Percentiles rank a stretch among this genome's conserved stretches.
These are phyloP conservation scores for Boletus sp. DNA, from an alignment of 768 basidiomycete genomes.

Conservation along the genomic window DNA sequence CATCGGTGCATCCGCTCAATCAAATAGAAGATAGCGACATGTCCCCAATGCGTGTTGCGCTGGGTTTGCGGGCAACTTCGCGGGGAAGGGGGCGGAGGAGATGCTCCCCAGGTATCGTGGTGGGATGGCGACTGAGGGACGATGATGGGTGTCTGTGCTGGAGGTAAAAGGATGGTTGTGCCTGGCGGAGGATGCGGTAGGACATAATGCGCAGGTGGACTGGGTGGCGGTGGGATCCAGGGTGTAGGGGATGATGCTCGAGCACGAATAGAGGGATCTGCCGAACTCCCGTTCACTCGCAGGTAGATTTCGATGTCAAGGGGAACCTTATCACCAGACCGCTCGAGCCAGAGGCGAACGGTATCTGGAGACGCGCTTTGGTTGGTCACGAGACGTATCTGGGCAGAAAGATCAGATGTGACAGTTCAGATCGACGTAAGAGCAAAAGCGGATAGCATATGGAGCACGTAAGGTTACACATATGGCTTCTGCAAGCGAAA, in stretches of 20 bases:
- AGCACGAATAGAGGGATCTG: slow-evolving; percentile 20
- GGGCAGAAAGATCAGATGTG: slow-evolving; percentile 9
- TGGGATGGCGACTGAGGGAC: slow-evolving; percentile 44
- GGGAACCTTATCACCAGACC: slow-evolving; percentile 66
- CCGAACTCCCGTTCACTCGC: slow-evolving; percentile 42
- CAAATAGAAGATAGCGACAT: slow-evolving; percentile 76
- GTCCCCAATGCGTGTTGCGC: slow-evolving; percentile 71
- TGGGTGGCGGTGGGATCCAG: slow-evolving; percentile 31
- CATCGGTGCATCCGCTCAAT: slow-evolving; percentile 80
- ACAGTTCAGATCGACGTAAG: background rate
- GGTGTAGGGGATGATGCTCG: slow-evolving; percentile 31
- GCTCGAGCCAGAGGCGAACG: slow-evolving; percentile 79
- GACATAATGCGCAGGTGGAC: slow-evolving; percentile 41
- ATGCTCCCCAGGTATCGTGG: slow-evolving; percentile 40
- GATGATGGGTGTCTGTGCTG: slow-evolving; percentile 43
- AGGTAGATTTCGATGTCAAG: slow-evolving; percentile 82
- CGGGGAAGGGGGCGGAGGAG: slow-evolving; percentile 27
- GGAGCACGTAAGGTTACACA: background rate
- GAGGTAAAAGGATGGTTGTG: slow-evolving; percentile 33
- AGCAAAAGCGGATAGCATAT: slow-evolving; percentile 3
- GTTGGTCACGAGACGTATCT: slow-evolving; percentile 75
- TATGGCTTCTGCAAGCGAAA: background rate
- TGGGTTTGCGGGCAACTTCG: slow-evolving; percentile 34
- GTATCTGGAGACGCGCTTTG: slow-evolving; percentile 73
- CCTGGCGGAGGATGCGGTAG: slow-evolving; percentile 29